Evolutionary conservation across 2,329 filamentous ascomycete species (phyloP).

Genomic region (Penicillium sp.): DNA sequence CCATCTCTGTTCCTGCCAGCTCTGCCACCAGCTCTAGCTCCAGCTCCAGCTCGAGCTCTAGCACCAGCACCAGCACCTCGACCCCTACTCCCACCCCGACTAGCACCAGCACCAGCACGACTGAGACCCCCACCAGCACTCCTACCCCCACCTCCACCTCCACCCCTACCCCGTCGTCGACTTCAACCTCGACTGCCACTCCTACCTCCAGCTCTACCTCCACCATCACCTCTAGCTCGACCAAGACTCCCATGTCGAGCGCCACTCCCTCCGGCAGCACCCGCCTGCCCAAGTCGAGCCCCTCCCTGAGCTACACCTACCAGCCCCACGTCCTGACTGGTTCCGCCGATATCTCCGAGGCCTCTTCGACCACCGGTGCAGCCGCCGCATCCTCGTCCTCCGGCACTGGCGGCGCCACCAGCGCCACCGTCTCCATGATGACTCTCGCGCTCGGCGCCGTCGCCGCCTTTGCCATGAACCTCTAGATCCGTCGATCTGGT

Average conservation of each 20-base stretch:
- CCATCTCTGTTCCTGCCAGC: slow-evolving; percentile 14
- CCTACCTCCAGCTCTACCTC: slow-evolving; percentile 21
- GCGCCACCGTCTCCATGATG: slow-evolving; percentile 24
- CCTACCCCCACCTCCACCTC: slow-evolving; percentile 20
- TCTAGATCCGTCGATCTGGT: slow-evolving; percentile 18
- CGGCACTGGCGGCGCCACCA: slow-evolving; percentile 18
- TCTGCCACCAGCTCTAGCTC: slow-evolving; percentile 14
- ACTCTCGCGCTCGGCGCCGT: slow-evolving; percentile 27
- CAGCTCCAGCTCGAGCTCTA: slow-evolving; percentile 14
- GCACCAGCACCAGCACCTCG: slow-evolving; percentile 13
- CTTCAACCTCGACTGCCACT: slow-evolving; percentile 5
- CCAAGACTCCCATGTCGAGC: slow-evolving; percentile 16
- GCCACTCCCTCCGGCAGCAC: slow-evolving; percentile 17
- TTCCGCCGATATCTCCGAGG: slow-evolving; percentile 17
- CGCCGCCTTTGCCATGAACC: slow-evolving; percentile 26
- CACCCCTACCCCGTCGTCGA: slow-evolving; percentile 20
- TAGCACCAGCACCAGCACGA: slow-evolving; percentile 8
- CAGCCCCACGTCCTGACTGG: slow-evolving; percentile 32
- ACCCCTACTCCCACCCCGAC: slow-evolving; percentile 18
- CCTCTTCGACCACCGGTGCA: slow-evolving; percentile 12
- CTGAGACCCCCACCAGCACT: slow-evolving; percentile 17
- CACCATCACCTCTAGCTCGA: slow-evolving; percentile 14
- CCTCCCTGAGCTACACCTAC: slow-evolving; percentile 31
- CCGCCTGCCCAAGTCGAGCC: slow-evolving; percentile 20
- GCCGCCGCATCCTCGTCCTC: slow-evolving; percentile 17